Evolutionary conservation across 768 basidiomycete species (phyloP).

Genomic region (Ramaria sp.): DNA sequence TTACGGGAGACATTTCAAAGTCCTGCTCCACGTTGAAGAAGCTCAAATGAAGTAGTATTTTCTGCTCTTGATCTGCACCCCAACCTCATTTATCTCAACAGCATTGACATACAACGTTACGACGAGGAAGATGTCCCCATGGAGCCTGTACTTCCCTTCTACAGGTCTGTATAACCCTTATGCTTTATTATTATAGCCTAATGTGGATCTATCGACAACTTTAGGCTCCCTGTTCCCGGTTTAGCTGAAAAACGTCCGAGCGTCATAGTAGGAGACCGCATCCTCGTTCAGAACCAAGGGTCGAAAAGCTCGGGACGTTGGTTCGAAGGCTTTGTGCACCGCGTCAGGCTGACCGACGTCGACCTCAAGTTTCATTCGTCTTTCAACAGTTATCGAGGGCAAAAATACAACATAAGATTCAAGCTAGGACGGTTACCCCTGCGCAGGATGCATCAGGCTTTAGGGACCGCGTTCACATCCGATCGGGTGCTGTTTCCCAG

Average conservation of each 20-base stretch:
- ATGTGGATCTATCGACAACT: background rate
- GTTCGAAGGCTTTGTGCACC: slow-evolving; percentile 38
- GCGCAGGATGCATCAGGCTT: slow-evolving; percentile 45
- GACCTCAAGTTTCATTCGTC: slow-evolving; percentile 34
- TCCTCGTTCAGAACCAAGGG: slow-evolving; percentile 20
- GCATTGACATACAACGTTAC: slow-evolving; percentile 23
- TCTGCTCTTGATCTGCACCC: slow-evolving; percentile 21
- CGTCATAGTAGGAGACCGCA: slow-evolving; percentile 42
- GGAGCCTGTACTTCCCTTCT: slow-evolving; percentile 29
- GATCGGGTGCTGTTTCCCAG: slow-evolving; percentile 40
- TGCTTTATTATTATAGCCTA: background rate
- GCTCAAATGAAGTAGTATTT: slow-evolving; percentile 32
- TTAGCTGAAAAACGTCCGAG: slow-evolving; percentile 49
- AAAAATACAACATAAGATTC: slow-evolving; percentile 44
- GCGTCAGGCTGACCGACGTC: slow-evolving; percentile 31
- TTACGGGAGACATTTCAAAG: slow-evolving; percentile 35
- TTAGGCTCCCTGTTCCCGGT: slow-evolving; percentile 41
- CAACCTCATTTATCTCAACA: slow-evolving; percentile 6
- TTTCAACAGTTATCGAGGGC: slow-evolving; percentile 30
- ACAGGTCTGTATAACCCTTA: slow-evolving; percentile 8
- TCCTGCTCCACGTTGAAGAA: slow-evolving; percentile 40
- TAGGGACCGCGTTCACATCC: slow-evolving; percentile 28
- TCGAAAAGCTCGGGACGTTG: slow-evolving; percentile 14
- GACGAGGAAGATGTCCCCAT: slow-evolving; percentile 26
- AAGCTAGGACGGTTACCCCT: slow-evolving; percentile 42